Evolutionary conservation across 192 early-diverging fungal species (phyloP), one percentile per base, ranked within the genome.

Genomic region (Obelidium mucronatum): DNA sequence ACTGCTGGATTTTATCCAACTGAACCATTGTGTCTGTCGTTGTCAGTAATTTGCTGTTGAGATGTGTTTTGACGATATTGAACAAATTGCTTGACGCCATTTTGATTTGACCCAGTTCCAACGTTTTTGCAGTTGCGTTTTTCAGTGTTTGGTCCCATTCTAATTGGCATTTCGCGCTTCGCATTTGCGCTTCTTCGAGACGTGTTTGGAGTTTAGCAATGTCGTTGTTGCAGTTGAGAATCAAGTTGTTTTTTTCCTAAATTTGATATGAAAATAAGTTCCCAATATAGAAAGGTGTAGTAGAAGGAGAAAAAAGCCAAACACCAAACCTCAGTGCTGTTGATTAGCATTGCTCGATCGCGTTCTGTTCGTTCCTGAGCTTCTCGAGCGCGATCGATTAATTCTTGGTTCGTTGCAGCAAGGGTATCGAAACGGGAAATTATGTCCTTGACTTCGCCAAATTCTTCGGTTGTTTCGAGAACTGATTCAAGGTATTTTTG

Each of bases 81-180:
- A 90, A 90, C 31, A 90, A 76, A 75, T 90, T 90, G 53, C 80
- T 87, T 0, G 84, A 85, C 2, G 89, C 89, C 87, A 90, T 90
- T 72, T 90, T 90, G 75, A 90, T 83, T 62, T 90, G 89, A 30
- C 89, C 89, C 1, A 90, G 44, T 31, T 86, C 68, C 35, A 90
- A 68, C 15, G 84, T 82, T 71, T 90, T 90, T 55, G 85, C 80
- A 15, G 83, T 88, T 4, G 84, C 85, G 68, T 83, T 84, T 52
- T 84, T 86, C 51, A 88, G 75, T n/a, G 79, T 80, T 36, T 83
- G 75, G 65, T 90, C 89, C 67, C 80, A 83, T 53, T 87, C 86
- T 30, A 66, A 39, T 65, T 90, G 89, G 79, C 83, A 85, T 60
- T 80, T 85, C 13, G 80, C 81, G 31, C 73, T 83, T 30, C 78